phyloP scores from a whole-genome alignment of 1,284 basidiomycete genomes.

The Apiotrichum gamsii region DNA sequence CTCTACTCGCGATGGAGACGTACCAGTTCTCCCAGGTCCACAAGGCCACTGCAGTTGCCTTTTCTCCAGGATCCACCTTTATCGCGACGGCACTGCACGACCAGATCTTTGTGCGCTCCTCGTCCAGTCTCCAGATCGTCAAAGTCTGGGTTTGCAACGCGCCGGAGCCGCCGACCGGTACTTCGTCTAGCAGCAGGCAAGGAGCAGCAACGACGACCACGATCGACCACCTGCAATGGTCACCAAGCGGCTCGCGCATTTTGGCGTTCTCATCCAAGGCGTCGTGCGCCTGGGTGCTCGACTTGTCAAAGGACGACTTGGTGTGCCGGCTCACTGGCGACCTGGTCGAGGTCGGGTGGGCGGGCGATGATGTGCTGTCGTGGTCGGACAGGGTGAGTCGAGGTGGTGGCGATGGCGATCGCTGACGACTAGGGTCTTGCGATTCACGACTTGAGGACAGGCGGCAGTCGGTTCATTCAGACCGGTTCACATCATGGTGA shows the following conservation, averaged over 20 bases:
- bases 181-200: constrained; percentile 6
- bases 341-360: constrained; percentile 77
- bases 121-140: constrained; percentile 37
- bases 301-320: constrained; percentile 58
- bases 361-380: constrained; percentile 69
- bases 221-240: constrained; percentile 73
- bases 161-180: too few species aligned
- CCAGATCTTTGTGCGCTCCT: constrained; percentile 39
- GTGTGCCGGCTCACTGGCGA: constrained; percentile 56
- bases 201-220: neutral
- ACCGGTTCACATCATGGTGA: neutral
- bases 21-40: constrained; percentile 42
- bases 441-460: constrained; percentile 67
- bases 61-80: constrained; percentile 46
- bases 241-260: constrained; percentile 71
- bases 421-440: constrained; percentile 64
- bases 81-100: constrained; percentile 33
- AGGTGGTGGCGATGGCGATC: neutral
- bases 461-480: constrained; percentile 48
- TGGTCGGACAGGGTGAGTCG: constrained; percentile 76
- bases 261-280: constrained; percentile 63
- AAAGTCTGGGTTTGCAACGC: constrained; percentile 34
- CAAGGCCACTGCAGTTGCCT: constrained; percentile 23
- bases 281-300: constrained; percentile 56
- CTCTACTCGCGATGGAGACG: constrained; percentile 24